These are phyloP conservation scores for Suhomyces tanzawaensis DNA, from an alignment of 805 yeast genomes.

Conservation along the genomic window DNA sequence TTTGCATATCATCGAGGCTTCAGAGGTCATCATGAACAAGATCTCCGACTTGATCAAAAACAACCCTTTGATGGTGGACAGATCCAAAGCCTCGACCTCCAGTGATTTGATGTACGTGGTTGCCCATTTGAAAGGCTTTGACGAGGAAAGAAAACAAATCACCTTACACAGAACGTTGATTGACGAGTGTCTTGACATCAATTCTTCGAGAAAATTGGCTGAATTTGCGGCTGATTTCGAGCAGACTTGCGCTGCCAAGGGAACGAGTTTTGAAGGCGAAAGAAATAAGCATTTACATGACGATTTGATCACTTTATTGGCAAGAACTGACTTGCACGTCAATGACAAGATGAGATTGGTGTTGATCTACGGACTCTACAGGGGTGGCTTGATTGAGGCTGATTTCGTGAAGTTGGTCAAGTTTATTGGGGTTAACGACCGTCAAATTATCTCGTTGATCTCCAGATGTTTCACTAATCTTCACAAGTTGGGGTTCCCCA, in stretches of 20 bases:
- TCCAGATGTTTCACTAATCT: constrained; percentile 45
- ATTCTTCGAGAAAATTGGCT: constrained; percentile 57
- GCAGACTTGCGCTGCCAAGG: constrained; percentile 75
- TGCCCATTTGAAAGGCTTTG: constrained; percentile 65
- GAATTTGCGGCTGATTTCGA: constrained; percentile 78
- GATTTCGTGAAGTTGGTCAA: constrained; percentile 71
- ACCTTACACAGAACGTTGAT: constrained; percentile 59
- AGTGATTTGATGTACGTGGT: constrained; percentile 74
- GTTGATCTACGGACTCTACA: constrained; percentile 68
- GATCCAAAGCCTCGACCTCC: constrained; percentile 60
- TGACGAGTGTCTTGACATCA: constrained; percentile 61
- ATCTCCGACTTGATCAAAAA: constrained; percentile 65
- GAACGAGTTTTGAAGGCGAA: constrained; percentile 65
- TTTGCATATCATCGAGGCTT: constrained; percentile 71
- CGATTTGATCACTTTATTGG: constrained; percentile 55
- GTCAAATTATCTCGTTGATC: constrained; percentile 55
- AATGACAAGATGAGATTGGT: constrained; percentile 75
- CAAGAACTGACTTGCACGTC: constrained; percentile 46
- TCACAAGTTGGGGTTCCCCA: constrained; percentile 53
- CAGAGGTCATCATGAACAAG: constrained; percentile 55
- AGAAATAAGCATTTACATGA: constrained; percentile 59
- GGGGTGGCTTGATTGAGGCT: constrained; percentile 75
- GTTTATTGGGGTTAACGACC: constrained; percentile 46
- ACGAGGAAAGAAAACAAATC: constrained; percentile 60
- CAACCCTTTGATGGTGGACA: constrained; percentile 73